Evolutionary conservation across 306 rosid genomes (phyloP).

Genomic region (Gleditsia sinensis): DNA sequence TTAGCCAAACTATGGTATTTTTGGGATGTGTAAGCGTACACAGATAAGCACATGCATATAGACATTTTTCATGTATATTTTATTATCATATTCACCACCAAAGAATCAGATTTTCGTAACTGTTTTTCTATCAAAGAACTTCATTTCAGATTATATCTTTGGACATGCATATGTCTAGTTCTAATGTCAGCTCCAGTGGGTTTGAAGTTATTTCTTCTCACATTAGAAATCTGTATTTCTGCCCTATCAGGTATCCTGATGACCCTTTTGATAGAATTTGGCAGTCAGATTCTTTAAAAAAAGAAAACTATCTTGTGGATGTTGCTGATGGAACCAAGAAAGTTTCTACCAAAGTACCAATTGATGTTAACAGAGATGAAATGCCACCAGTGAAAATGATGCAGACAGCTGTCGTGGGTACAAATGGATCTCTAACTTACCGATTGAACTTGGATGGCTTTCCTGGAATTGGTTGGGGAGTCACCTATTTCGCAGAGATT

Average conservation of each 20-base stretch:
- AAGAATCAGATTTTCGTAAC: background rate
- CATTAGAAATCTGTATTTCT: slow-evolving; percentile 22
- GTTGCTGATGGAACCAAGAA: slow-evolving; percentile 85
- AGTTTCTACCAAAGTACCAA: slow-evolving; percentile 67
- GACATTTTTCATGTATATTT: slow-evolving; percentile 4
- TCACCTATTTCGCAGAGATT: slow-evolving; percentile 89
- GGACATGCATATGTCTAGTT: background rate
- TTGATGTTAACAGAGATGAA: slow-evolving; percentile 65
- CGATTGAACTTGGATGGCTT: slow-evolving; percentile 89
- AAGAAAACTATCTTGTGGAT: slow-evolving; percentile 93
- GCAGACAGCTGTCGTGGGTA: slow-evolving; percentile 97
- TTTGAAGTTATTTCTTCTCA: slow-evolving; percentile 20
- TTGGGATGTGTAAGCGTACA: too few species aligned
- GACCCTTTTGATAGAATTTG: slow-evolving; percentile 96
- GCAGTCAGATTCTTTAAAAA: slow-evolving; percentile 90
- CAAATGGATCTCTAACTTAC: slow-evolving; percentile 84
- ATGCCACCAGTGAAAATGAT: slow-evolving; percentile 83
- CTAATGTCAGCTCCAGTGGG: slow-evolving; percentile 7
- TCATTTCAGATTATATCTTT: slow-evolving; percentile 1
- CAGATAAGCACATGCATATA: background rate
- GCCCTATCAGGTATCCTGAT: slow-evolving; percentile 82
- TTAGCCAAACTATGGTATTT: too few species aligned
- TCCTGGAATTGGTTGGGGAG: slow-evolving; percentile 87
- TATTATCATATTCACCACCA: background rate
- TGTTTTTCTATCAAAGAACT: slow-evolving; percentile 10